phyloP scores from a whole-genome alignment of 1,284 basidiomycete genomes.

The Stygiomarasmius scandens region DNA sequence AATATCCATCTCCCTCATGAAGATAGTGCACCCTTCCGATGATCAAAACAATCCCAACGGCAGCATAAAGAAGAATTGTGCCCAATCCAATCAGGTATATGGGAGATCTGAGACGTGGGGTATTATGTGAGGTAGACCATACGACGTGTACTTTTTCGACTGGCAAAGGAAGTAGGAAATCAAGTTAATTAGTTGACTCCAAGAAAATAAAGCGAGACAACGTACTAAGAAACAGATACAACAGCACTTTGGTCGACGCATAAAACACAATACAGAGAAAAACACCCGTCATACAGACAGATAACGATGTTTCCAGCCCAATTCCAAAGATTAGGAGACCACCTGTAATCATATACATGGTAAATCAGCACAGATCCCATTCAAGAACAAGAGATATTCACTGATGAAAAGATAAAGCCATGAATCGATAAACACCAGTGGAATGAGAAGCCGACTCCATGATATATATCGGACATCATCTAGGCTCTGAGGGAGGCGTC shows the following conservation, averaged over 20 bases:
- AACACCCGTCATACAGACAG: slow-evolving; percentile 33
- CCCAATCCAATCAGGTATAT: slow-evolving; percentile 33
- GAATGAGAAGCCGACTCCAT: slow-evolving; percentile 32
- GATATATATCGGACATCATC: slow-evolving; percentile 26
- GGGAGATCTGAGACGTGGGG: slow-evolving; percentile 31
- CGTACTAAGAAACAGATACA: slow-evolving; percentile 37
- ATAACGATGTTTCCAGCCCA: slow-evolving; percentile 31
- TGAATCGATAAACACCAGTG: slow-evolving; percentile 37
- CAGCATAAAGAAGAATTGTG: slow-evolving; percentile 32
- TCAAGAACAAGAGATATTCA: slow-evolving; percentile 19
- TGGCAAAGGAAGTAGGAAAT: slow-evolving; percentile 12
- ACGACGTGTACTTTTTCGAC: slow-evolving; percentile 43
- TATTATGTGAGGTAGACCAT: slow-evolving; percentile 31
- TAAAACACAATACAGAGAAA: slow-evolving; percentile 38
- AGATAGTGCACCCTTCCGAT: slow-evolving; percentile 38
- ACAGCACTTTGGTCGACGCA: slow-evolving; percentile 34
- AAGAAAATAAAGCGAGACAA: neutral
- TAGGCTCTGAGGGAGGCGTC: slow-evolving; percentile 23
- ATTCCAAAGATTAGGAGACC: slow-evolving; percentile 36
- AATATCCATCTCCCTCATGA: slow-evolving; percentile 33
- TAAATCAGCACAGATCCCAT: neutral
- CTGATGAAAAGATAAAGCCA: slow-evolving; percentile 38
- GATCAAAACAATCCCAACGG: slow-evolving; percentile 14
- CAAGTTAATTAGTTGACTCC: neutral
- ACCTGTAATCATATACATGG: slow-evolving; percentile 23